These are phyloP conservation scores for Euphorbia peplus DNA, from an alignment of 345 rosid species.

Conservation along the genomic window DNA sequence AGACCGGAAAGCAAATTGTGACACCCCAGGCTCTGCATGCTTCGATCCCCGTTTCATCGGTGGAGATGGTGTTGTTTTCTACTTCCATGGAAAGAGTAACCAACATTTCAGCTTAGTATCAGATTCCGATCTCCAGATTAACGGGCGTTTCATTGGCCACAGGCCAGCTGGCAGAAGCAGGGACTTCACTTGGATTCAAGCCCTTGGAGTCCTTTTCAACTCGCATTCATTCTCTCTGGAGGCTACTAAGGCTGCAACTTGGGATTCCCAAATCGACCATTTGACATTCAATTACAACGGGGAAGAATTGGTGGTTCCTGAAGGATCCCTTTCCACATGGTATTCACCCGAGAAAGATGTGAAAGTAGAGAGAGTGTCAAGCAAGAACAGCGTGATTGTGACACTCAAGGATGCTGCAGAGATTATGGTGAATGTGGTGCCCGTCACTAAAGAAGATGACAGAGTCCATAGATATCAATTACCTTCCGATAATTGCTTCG, in stretches of 20 bases:
- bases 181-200: constrained; percentile 73
- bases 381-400: constrained; percentile 49
- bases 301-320: constrained; percentile 40
- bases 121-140: constrained; percentile 51
- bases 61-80: constrained; percentile 30
- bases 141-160: constrained; percentile 64
- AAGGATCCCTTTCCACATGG: constrained; percentile 54
- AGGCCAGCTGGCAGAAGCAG: constrained; percentile 44
- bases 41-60: constrained; percentile 64
- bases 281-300: constrained; percentile 52
- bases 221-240: constrained; percentile 18
- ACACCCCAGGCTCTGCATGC: constrained; percentile 57
- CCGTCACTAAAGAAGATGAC: constrained; percentile 71
- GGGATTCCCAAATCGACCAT: constrained; percentile 56
- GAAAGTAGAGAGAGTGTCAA: constrained; percentile 50
- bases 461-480: constrained; percentile 53
- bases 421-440: constrained; percentile 60
- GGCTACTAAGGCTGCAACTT: constrained; percentile 27
- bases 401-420: constrained; percentile 43
- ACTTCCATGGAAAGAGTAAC: constrained; percentile 32
- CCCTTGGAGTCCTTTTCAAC: constrained; percentile 51
- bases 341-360: constrained; percentile 40
- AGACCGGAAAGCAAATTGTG: constrained; percentile 34
- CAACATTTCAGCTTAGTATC: constrained; percentile 58
- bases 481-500: constrained; percentile 56